Evolutionary conservation across 2,329 filamentous ascomycete species (phyloP), one percentile per base, ranked within the genome.

Genomic region (Calycina herbarum): DNA sequence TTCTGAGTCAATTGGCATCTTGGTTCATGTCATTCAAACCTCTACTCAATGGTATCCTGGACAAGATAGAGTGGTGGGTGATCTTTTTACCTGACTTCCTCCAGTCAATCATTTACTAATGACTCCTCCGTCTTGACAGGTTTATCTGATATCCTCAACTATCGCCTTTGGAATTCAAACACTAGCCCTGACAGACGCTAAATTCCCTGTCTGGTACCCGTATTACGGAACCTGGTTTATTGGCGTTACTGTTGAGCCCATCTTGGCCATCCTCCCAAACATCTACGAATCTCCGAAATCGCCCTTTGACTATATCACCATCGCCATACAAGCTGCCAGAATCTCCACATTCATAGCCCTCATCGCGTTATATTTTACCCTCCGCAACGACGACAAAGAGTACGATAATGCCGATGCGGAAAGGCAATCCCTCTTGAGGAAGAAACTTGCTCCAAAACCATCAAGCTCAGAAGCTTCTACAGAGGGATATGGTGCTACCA

Each of bases 111-210:
- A 29, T 20, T 38, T 33, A 48, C 15, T 58, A 6, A 45, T 20
- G 15, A n/a, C 10, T 38, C 70, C 40, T 38, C 70, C 40, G 5
- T 33, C 11, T 42, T 20, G 31, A 13, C 59, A 82, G 80, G 73
- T 91, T 63, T 85, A 86, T 63, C 78, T 85, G 45, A 77, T 91
- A 31, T 85, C 87, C 1, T 89, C 86, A 63, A 80, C 87, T 57
- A 77, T 91, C 33, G 80, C 86, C n/a, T 92, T 89, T 75, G 83
- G 85, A 3, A 82, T 88, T 15, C 81, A 89, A 70, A 78, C 87
- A 66, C 80, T 84, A 51, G 81, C 81, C 24, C 79, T 90, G 15
- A 77, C 80, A 2, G 83, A 86, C 62, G 78, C 79, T 20, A 74
- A 79, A 35, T 79, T 81, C 61, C 80, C 82, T 2, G 80, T 86